Evolutionary conservation across 1,284 basidiomycete genomes (phyloP).

Genomic region (Microbotryum lychnidis-dioicae): DNA sequence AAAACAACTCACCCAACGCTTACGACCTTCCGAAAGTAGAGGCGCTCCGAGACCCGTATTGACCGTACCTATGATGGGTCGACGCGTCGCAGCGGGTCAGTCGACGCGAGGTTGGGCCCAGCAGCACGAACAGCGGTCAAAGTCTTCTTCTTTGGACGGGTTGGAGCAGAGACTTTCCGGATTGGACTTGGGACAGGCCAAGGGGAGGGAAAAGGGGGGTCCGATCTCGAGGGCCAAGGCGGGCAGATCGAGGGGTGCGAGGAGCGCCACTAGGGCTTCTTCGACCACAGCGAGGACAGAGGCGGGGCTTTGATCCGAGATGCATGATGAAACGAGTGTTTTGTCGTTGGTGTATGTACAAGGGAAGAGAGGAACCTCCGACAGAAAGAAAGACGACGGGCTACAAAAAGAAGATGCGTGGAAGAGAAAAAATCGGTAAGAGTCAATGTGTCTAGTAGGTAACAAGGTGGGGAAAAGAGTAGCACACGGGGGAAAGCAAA

Average conservation of each 20-base stretch:
- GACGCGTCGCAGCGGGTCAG: conserved; percentile 17
- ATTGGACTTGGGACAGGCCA: neutral
- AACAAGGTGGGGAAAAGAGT: neutral
- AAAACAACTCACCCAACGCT: conserved; percentile 22
- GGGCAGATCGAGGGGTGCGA: conserved; percentile 1
- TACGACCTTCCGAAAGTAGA: conserved; percentile 13
- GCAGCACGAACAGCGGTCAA: neutral
- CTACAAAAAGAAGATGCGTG: neutral
- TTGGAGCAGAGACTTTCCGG: neutral
- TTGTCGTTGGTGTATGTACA: no score
- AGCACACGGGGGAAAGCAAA: no score
- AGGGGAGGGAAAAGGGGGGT: conserved; percentile 1
- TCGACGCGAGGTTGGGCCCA: conserved; percentile 10
- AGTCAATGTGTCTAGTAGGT: neutral
- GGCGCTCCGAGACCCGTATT: conserved; percentile 17
- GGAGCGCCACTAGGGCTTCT: neutral
- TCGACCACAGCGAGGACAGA: neutral
- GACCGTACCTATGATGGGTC: conserved; percentile 18
- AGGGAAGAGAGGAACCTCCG: no score
- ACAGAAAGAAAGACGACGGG: neutral
- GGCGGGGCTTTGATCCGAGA: neutral
- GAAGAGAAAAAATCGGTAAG: neutral
- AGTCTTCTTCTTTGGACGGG: neutral
- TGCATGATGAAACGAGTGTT: neutral
- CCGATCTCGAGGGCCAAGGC: conserved; percentile 24